Base-by-base conservation (phyloP, 2,329 filamentous ascomycete species). In the Periglandula ipomoeae region DNA sequence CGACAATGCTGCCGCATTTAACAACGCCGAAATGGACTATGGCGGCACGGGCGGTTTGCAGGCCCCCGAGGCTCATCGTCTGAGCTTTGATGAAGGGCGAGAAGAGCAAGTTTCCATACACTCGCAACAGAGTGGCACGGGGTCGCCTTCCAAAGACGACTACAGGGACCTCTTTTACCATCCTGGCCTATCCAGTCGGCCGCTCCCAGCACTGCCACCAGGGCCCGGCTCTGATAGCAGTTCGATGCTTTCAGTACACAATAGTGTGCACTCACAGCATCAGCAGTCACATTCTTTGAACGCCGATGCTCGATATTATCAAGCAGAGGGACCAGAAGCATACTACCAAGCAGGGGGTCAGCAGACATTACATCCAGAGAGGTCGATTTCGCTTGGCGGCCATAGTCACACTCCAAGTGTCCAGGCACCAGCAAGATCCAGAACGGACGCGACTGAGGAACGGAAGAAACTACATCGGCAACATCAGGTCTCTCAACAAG, bases 151-250 rank as follows among this genome's bases (percentile, higher is more conserved):
- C 32, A 80, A 80, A 54, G 82, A 86, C 39, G 88, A 89, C 49
- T 87, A 89, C 53, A 87, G 86, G 17, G 93, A 95, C 58, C 82
- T 97, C 61, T 95, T 95, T 63, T 98, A 94, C 64, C 89, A 97
- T 59, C 90, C 90, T 17, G 88, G 88, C 35, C 81, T 89, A 61
- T 70, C 79, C 53, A 72, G 58, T 73, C 81, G 70, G 68, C 89
- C 67, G 66, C 84, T 72, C 60, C 87, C 70, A 56, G 79, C 79
- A 7, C 69, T 84, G 2, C 81, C 80, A 4, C 72, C 78, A 38
- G 78, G 74, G 8, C 72, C 78, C 41, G 78, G 74, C 7, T 82
- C 81, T 2, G 87, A 88, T 50, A 74, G 70, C 56, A 76, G 73
- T 59, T 74, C 73, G 1, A 61, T 78, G 61, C 58, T 76, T 48